Evolutionary conservation across 1,284 basidiomycete species (phyloP).

Genomic region (Marasmius fiardii): DNA sequence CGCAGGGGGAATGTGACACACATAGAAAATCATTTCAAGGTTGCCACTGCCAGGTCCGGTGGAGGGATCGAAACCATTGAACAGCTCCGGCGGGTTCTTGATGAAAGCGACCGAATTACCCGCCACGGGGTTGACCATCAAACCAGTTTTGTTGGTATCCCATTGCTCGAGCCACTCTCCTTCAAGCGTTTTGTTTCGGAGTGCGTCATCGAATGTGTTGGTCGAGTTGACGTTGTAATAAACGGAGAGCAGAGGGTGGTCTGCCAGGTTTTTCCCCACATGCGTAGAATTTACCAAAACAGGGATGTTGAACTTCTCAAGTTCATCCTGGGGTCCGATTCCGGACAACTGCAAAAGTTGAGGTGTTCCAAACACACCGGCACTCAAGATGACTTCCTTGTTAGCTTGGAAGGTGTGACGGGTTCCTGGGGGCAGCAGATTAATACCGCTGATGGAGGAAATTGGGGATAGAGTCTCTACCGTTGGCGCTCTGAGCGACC

Average conservation of each 20-base stretch:
- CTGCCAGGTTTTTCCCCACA: conserved; percentile 17
- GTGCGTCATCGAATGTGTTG: conserved; percentile 15
- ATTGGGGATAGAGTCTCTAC: conserved; percentile 3
- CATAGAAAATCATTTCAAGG: conserved; percentile 13
- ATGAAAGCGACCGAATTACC: neutral
- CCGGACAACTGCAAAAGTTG: conserved; percentile 15
- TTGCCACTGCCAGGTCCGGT: conserved; percentile 17
- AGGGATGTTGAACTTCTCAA: conserved; percentile 11
- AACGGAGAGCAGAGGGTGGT: conserved; percentile 13
- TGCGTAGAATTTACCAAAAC: conserved; percentile 15
- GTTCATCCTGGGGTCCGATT: conserved; percentile 13
- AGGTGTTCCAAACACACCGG: conserved; percentile 15
- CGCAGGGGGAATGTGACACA: neutral
- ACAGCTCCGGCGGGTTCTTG: neutral
- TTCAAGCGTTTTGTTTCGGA: conserved; percentile 1
- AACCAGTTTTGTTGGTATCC: conserved; percentile 6
- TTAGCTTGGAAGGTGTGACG: conserved; percentile 7
- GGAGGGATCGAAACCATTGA: conserved; percentile 13
- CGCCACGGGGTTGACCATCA: neutral
- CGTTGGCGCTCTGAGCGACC: conserved; percentile 8
- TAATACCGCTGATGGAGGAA: neutral
- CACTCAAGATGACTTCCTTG: conserved; percentile 17
- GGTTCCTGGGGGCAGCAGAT: neutral
- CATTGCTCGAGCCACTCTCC: conserved; percentile 11
- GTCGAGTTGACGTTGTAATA: conserved; percentile 13